These are phyloP conservation scores for Trichophyton mentagrophytes DNA, from an alignment of 2,329 filamentous ascomycete species.

Conservation along the genomic window DNA sequence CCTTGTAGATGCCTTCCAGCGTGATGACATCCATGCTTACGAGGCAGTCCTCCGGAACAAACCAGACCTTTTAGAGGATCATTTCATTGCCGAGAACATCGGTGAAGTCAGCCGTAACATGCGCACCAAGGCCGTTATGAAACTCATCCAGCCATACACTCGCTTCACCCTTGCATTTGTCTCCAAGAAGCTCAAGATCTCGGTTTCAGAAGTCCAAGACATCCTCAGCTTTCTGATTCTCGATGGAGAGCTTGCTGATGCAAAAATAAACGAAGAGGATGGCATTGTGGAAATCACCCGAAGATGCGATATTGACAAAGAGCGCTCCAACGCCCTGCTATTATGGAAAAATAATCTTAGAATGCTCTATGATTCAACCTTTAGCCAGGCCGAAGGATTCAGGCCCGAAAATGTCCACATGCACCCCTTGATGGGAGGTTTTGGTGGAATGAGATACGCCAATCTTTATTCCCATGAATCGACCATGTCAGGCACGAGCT, in stretches of 20 bases:
- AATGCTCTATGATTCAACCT: conserved; percentile 55
- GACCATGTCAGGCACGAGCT: background rate
- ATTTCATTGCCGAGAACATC: conserved; percentile 97
- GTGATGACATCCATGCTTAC: conserved; percentile 85
- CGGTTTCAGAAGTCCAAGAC: conserved; percentile 75
- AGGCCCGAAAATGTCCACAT: conserved; percentile 30
- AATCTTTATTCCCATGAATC: background rate
- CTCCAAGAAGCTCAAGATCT: conserved; percentile 75
- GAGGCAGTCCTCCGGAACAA: conserved; percentile 78
- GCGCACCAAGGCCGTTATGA: conserved; percentile 88
- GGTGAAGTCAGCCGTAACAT: conserved; percentile 97
- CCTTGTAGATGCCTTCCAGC: conserved; percentile 89
- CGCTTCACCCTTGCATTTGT: conserved; percentile 83
- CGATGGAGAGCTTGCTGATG: conserved; percentile 64
- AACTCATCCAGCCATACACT: conserved; percentile 87
- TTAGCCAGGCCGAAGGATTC: conserved; percentile 64
- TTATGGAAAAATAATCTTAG: conserved; percentile 60
- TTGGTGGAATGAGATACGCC: conserved; percentile 21
- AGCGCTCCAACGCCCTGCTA: conserved; percentile 59
- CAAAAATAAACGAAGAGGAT: conserved; percentile 77
- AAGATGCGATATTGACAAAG: conserved; percentile 48
- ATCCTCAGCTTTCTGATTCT: conserved; percentile 92
- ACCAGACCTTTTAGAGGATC: conserved; percentile 76
- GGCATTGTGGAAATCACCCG: conserved; percentile 73
- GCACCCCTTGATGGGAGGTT: conserved; percentile 18